Evolutionary conservation across 2,329 filamentous ascomycete species (phyloP).

Genomic region (Sclerotinia nivalis): DNA sequence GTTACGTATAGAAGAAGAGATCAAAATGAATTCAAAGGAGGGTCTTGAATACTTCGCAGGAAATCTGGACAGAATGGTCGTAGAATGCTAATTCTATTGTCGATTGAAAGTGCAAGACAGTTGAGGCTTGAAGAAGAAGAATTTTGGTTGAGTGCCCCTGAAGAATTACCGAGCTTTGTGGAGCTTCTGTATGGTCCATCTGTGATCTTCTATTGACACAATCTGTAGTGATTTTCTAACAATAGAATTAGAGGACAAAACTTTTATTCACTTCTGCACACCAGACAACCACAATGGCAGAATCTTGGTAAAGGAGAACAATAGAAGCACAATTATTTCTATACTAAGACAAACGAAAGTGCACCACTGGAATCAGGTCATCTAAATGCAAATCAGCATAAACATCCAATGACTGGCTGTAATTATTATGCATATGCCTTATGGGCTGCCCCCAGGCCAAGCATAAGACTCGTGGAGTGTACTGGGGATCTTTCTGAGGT

Average conservation of each 20-base stretch:
- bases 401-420: neutral
- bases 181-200: neutral
- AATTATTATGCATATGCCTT: neutral
- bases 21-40: neutral
- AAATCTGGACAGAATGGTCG: neutral
- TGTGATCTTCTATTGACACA: neutral
- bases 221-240: neutral
- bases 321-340: neutral
- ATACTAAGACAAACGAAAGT: no score
- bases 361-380: neutral
- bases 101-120: neutral
- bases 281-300: neutral
- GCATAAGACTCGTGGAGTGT: no score
- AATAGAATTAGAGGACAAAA: neutral
- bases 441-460: neutral
- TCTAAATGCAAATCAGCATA: neutral
- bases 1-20: neutral
- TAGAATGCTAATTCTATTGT: neutral
- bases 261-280: neutral
- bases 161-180: neutral
- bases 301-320: neutral
- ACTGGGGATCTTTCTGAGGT: neutral
- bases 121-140: neutral
- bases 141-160: neutral
- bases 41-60: neutral